Evolutionary conservation across 1,284 basidiomycete genomes (phyloP).

Genomic region (Kalmanozyma brasiliensis): DNA sequence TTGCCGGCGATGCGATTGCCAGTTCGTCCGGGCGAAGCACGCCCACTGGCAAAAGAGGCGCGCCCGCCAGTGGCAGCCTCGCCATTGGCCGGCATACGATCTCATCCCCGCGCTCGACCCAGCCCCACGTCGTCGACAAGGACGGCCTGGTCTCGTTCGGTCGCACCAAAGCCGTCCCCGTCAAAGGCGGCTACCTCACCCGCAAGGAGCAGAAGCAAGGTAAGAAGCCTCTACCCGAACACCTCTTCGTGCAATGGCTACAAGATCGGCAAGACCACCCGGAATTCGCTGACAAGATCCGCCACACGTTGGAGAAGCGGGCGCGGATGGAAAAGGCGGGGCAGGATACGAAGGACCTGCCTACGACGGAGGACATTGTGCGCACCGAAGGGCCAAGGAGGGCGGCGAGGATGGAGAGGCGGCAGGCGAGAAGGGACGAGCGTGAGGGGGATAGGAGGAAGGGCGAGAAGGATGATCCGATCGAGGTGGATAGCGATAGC

Average conservation of each 20-base stretch:
- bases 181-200: conserved; percentile 28
- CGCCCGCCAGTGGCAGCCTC: conserved; percentile 1
- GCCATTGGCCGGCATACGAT: conserved; percentile 24
- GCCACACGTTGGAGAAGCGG: conserved; percentile 13
- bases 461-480: conserved; percentile 12
- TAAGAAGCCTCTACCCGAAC: conserved; percentile 28
- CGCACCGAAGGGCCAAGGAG: background rate
- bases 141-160: conserved; percentile 16
- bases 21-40: conserved; percentile 12
- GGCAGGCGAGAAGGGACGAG: conserved; percentile 3
- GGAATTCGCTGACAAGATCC: conserved; percentile 23
- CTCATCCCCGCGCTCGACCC: conserved; percentile 8
- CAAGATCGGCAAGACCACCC: conserved; percentile 19
- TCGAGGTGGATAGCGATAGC: conserved; percentile 12
- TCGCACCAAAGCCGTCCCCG: conserved; percentile 16
- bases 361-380: conserved; percentile 19
- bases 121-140: conserved; percentile 6
- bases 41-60: conserved; percentile 6
- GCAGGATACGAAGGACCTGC: conserved; percentile 1
- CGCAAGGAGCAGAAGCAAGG: conserved; percentile 29
- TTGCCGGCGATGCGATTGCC: conserved; percentile 16
- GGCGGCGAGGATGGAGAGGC: background rate
- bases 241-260: conserved; percentile 28
- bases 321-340: conserved; percentile 21
- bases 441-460: conserved; percentile 14